Conservation (phyloP, 371 early-diverging fungal genomes). For the Mucor plumbeus region DNA sequence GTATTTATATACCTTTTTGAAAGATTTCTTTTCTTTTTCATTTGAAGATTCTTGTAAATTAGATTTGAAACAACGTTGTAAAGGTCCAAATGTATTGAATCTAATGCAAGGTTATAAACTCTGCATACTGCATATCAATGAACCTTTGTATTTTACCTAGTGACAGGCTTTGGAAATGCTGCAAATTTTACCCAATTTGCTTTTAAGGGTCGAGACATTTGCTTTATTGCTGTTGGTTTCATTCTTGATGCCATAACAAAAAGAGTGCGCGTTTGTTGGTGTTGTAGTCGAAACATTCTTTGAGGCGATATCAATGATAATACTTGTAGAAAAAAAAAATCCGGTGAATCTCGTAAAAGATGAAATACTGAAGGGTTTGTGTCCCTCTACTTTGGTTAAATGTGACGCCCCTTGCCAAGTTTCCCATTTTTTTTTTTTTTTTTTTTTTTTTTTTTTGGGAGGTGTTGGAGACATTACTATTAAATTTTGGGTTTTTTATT, state of each 20-base stretch:
- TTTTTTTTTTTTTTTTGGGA: no score
- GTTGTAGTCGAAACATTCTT: neutral
- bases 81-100: neutral
- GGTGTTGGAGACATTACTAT: no score
- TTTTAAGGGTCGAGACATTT: no score
- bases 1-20: neutral
- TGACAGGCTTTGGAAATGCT: neutral
- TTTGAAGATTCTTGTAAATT: neutral
- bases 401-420: no score
- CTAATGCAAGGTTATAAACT: neutral
- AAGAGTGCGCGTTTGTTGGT: conserved; percentile 1
- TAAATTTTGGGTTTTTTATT: no score
- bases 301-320: no score
- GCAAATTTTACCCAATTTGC: neutral
- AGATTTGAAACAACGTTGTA: conserved; percentile 1
- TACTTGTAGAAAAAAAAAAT: no score
- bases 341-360: no score
- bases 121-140: neutral
- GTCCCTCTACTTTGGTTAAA: no score
- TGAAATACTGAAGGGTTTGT: no score
- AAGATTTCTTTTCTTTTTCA: neutral
- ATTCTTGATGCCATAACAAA: neutral
- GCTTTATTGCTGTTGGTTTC: neutral
- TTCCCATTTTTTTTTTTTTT: no score
- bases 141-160: neutral